Evolutionary conservation across 139 green algal genomes (phyloP).

Genomic region (Ulvella scutata): DNA sequence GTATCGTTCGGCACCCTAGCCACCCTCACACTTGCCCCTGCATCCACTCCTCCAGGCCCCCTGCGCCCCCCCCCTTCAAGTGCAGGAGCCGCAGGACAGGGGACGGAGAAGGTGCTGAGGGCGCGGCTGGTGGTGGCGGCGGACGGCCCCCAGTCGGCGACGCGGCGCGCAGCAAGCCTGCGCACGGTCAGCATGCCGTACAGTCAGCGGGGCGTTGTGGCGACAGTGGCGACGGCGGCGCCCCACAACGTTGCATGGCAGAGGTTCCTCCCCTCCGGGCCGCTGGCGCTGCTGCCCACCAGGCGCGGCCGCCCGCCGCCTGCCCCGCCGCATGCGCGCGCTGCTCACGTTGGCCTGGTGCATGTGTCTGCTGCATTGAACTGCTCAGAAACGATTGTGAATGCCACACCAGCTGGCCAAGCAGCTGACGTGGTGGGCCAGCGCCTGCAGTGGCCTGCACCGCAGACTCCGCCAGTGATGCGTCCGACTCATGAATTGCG

Average conservation of each 20-base stretch:
- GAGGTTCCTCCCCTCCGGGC: constrained; percentile 63
- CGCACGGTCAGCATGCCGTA: constrained; percentile 29
- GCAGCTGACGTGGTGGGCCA: no score
- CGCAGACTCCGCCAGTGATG: no score
- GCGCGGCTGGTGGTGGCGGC: constrained; percentile 53
- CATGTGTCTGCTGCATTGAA: no score
- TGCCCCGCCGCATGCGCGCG: no score
- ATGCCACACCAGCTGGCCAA: no score
- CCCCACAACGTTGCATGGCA: constrained; percentile 49
- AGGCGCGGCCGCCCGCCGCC: not conserved
- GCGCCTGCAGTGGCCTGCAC: no score
- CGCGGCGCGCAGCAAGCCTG: constrained; percentile 40
- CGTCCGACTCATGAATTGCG: no score
- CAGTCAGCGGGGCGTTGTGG: constrained; percentile 47
- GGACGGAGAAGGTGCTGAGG: no score
- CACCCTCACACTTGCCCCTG: constrained; percentile 1
- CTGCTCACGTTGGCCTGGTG: no score
- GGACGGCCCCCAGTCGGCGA: constrained; percentile 37
- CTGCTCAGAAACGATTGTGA: no score
- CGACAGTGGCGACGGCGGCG: constrained; percentile 21
- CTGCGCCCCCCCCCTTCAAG: constrained; percentile 7
- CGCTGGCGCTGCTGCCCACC: constrained; percentile 64
- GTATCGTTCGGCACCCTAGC: not conserved
- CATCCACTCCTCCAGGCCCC: constrained; percentile 15
- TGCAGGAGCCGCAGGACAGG: not conserved